phyloP scores from a whole-genome alignment of 352 stramenopile genomes.

The Globisporangium viniferum region DNA sequence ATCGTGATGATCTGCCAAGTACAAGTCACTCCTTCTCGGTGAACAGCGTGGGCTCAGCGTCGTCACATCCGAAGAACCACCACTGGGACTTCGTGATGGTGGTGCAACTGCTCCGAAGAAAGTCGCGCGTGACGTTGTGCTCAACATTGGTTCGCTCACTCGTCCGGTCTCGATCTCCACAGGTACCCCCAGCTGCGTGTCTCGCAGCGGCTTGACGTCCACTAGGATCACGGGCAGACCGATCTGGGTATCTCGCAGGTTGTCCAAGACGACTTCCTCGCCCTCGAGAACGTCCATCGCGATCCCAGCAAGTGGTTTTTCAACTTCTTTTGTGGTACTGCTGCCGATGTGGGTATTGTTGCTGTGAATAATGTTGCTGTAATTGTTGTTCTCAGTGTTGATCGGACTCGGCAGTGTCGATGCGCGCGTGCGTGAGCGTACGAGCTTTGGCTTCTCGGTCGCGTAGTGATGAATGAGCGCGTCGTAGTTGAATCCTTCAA shows the following conservation, averaged over 20 bases:
- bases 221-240: constrained; percentile 11
- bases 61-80: neutral
- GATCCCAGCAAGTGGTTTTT: constrained; percentile 1
- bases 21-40: constrained; percentile 7
- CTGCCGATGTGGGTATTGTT: neutral
- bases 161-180: constrained; percentile 9
- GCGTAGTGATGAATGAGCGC: constrained; percentile 33
- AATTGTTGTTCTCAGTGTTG: neutral
- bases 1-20: neutral
- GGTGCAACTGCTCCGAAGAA: constrained; percentile 6
- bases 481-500: constrained; percentile 40
- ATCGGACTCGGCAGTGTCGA: constrained; percentile 8
- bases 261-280: constrained; percentile 5
- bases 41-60: neutral
- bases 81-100: neutral
- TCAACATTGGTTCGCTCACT: constrained; percentile 3
- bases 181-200: constrained; percentile 9
- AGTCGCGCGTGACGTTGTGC: constrained; percentile 4
- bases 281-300: neutral
- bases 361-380: neutral
- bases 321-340: neutral
- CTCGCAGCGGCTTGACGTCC: constrained; percentile 9
- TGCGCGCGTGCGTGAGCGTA: neutral
- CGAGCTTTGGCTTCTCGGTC: neutral
- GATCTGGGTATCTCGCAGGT: constrained; percentile 9